A percentile compares a stretch with the other conserved stretches of the same genome.
These are phyloP conservation scores for Trichosporon sp. DNA, from an alignment of 1,284 basidiomycete species.

Conservation along the genomic window DNA sequence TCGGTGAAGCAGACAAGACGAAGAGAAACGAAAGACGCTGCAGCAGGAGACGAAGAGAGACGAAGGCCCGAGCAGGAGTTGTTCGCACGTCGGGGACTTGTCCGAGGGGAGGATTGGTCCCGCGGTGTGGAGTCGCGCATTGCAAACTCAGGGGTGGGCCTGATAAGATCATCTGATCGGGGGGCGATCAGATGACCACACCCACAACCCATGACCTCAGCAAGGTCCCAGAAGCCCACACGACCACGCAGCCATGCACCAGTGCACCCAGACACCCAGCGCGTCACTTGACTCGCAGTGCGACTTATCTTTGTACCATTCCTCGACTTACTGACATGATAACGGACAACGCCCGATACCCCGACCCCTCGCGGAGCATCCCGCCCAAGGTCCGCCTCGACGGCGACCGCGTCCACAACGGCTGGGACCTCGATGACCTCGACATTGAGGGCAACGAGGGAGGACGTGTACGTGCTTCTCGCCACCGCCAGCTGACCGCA, in stretches of 20 bases:
- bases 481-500: background rate
- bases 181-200: background rate
- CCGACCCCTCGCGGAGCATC: slow-evolving; percentile 6
- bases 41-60: too few relatives aligned
- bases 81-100: too few relatives aligned
- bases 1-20: too few relatives aligned
- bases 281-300: background rate
- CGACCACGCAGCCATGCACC: background rate
- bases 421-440: slow-evolving; percentile 12
- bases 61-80: too few relatives aligned
- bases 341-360: slow-evolving; percentile 10
- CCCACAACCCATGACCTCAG: background rate
- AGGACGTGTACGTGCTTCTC: slow-evolving; percentile 5
- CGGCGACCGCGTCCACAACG: background rate
- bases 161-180: background rate
- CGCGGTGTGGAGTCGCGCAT: background rate
- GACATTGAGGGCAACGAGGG: slow-evolving; percentile 20
- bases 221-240: background rate
- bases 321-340: slow-evolving; percentile 4
- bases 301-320: background rate
- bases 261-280: background rate
- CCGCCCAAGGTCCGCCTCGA: slow-evolving; percentile 7
- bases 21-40: too few relatives aligned
- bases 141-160: background rate
- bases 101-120: background rate